A percentile compares a stretch with the other conserved stretches of the same genome.
Evolutionary conservation across 306 rosid genomes (phyloP).

Genomic region (Glycine soja): DNA sequence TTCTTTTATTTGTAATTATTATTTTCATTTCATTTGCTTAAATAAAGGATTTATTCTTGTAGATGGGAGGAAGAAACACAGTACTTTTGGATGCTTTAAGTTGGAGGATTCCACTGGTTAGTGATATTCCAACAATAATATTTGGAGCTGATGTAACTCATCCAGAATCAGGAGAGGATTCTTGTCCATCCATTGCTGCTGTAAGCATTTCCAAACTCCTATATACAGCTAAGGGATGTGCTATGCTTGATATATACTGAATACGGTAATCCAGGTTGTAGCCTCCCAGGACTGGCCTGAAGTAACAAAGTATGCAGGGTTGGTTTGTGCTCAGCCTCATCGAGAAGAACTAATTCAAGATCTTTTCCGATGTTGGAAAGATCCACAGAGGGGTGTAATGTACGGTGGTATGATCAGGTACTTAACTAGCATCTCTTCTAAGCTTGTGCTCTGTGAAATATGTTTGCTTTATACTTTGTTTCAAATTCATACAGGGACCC

Average conservation of each 20-base stretch:
- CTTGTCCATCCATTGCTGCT: conserved; percentile 81
- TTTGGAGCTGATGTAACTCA: conserved; percentile 72
- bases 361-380: conserved; percentile 74
- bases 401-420: conserved; percentile 81
- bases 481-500: neutral
- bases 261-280: conserved; percentile 60
- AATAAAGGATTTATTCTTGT: neutral
- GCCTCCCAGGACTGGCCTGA: conserved; percentile 93
- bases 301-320: conserved; percentile 81
- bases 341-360: conserved; percentile 83
- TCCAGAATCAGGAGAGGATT: conserved; percentile 73
- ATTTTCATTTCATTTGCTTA: neutral
- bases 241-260: conserved; percentile 32
- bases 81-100: conserved; percentile 74
- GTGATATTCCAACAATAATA: conserved; percentile 71
- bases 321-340: conserved; percentile 82
- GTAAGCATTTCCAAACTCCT: conserved; percentile 49
- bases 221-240: neutral
- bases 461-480: neutral
- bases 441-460: neutral
- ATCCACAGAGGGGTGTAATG: conserved; percentile 66
- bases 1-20: neutral
- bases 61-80: conserved; percentile 79
- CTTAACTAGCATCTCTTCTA: conserved; percentile 33
- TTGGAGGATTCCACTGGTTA: conserved; percentile 71